Conservation (phyloP, 2,329 filamentous ascomycete genomes). For the Fusarium luffae region DNA sequence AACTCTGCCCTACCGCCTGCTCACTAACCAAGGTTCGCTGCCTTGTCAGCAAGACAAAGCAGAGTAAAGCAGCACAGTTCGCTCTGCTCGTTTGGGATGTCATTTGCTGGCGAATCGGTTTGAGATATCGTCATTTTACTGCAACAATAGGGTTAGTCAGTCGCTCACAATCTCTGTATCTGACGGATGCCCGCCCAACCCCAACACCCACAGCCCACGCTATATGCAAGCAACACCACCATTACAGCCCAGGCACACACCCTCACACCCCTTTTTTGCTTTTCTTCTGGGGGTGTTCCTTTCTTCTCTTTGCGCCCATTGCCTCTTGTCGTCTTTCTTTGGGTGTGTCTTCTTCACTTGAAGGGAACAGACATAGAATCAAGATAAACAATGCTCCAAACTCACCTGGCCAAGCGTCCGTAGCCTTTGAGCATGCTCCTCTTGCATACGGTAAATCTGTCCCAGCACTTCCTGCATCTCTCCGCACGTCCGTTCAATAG, state of each 20-base stretch:
- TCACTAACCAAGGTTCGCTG: conserved; percentile 14
- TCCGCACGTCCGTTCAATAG: conserved; percentile 75
- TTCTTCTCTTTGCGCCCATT: conserved; percentile 9
- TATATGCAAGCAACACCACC: conserved; percentile 41
- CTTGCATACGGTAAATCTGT: conserved; percentile 65
- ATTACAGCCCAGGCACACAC: conserved; percentile 31
- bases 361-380: conserved; percentile 4
- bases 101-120: conserved; percentile 13
- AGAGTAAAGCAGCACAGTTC: conserved; percentile 16
- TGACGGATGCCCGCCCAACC: background rate
- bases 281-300: conserved; percentile 8
- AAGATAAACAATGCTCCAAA: conserved; percentile 17
- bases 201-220: conserved; percentile 30
- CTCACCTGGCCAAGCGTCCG: conserved; percentile 47
- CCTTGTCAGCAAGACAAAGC: background rate
- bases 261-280: conserved; percentile 32
- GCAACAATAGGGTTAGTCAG: conserved; percentile 18
- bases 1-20: conserved; percentile 28
- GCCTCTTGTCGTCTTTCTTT: background rate
- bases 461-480: conserved; percentile 74
- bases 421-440: conserved; percentile 53
- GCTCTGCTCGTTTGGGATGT: conserved; percentile 25
- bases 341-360: conserved; percentile 1
- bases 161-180: conserved; percentile 23
- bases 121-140: conserved; percentile 31